These are phyloP conservation scores for Rubia balearica DNA, from an alignment of 305 asterid genomes.

Conservation along the genomic window DNA sequence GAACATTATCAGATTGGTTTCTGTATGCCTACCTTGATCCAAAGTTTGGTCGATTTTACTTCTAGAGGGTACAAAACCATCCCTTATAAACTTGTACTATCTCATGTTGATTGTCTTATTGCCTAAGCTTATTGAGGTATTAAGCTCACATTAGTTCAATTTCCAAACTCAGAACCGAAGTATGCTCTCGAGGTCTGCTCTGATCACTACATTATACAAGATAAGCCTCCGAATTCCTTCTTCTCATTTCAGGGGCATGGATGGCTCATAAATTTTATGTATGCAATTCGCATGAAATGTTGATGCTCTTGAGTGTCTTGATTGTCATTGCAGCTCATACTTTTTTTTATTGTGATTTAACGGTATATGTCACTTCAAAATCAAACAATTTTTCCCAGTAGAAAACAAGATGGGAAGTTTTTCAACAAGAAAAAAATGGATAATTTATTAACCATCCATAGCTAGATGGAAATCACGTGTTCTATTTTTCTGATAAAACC, in stretches of 20 bases:
- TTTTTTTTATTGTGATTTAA: too few relatives aligned
- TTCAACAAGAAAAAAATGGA: too few relatives aligned
- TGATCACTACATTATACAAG: conserved; percentile 41
- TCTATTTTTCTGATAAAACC: too few relatives aligned
- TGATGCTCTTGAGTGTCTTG: too few relatives aligned
- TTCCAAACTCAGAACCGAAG: conserved; percentile 51
- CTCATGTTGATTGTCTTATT: conserved; percentile 34
- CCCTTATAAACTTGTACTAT: conserved; percentile 28
- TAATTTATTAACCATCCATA: too few relatives aligned
- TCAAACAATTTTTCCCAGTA: too few relatives aligned
- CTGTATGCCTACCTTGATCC: conserved; percentile 52
- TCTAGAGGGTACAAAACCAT: conserved; percentile 32
- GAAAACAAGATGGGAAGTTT: too few relatives aligned
- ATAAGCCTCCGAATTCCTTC: conserved; percentile 49
- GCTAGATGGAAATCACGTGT: too few relatives aligned
- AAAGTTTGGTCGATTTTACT: conserved; percentile 40
- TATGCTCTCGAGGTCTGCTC: conserved; percentile 52
- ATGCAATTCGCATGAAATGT: too few relatives aligned
- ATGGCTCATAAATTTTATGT: too few relatives aligned
- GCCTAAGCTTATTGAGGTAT: conserved; percentile 46
- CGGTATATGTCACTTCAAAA: too few relatives aligned
- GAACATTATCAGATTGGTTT: conserved; percentile 34
- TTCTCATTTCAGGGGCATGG: conserved; percentile 19
- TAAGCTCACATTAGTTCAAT: conserved; percentile 50
- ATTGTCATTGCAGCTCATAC: too few relatives aligned